Conservation (phyloP, 495 filamentous ascomycete species). For the Aspergillus ellipticus region DNA sequence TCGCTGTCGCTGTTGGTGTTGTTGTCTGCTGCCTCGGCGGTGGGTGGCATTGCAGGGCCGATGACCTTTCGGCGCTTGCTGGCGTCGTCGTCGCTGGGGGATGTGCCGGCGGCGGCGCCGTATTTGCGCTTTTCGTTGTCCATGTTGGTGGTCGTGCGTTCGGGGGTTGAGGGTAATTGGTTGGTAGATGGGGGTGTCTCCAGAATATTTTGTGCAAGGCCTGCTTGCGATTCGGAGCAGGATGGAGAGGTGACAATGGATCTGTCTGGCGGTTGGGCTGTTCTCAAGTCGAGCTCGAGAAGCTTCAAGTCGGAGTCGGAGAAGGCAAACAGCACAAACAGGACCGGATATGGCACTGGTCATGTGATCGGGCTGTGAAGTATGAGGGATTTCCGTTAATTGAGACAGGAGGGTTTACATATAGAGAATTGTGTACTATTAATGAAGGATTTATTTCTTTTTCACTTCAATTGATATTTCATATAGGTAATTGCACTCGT, state of each 20-base stretch:
- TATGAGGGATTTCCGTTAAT: no score
- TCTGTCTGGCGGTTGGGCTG: background rate
- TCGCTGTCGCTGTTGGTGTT: slow-evolving; percentile 20
- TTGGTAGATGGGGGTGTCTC: background rate
- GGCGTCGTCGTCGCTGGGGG: slow-evolving; percentile 8
- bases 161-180: background rate
- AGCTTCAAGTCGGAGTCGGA: background rate
- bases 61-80: slow-evolving; percentile 31
- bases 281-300: background rate
- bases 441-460: no score
- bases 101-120: slow-evolving; percentile 12
- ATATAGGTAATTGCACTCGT: no score
- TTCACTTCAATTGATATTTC: no score
- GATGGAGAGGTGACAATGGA: background rate
- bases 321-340: background rate
- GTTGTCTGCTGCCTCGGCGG: slow-evolving; percentile 22
- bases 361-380: background rate
- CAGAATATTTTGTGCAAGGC: background rate
- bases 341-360: background rate
- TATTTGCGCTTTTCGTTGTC: slow-evolving; percentile 2
- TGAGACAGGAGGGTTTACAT: no score
- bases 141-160: background rate
- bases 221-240: background rate
- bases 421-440: no score
- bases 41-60: slow-evolving; percentile 29